A percentile compares a stretch with the other conserved stretches of the same genome.
phyloP scores from a whole-genome alignment of 1,139 yeast genomes.

The Taphrina pruni region DNA sequence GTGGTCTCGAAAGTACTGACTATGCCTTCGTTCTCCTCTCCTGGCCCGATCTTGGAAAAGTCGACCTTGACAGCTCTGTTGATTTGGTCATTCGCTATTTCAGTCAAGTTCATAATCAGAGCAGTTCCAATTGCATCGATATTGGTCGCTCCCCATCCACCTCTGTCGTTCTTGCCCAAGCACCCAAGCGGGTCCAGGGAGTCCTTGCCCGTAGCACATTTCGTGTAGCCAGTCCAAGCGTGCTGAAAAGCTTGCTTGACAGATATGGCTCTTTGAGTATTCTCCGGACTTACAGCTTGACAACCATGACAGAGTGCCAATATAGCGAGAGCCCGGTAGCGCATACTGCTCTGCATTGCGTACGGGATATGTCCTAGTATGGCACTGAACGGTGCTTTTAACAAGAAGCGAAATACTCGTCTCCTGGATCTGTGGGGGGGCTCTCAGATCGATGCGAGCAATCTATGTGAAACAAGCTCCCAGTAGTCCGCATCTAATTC shows the following conservation, averaged over 20 bases:
- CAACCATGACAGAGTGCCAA: not conserved
- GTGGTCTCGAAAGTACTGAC: conserved; percentile 92
- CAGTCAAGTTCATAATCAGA: conserved; percentile 19
- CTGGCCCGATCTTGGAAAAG: conserved; percentile 54
- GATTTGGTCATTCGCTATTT: conserved; percentile 15
- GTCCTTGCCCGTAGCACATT: conserved; percentile 12
- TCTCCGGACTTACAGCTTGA: not conserved
- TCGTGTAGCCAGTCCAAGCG: conserved; percentile 16
- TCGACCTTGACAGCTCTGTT: conserved; percentile 54
- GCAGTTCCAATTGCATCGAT: conserved; percentile 21
- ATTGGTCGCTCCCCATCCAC: conserved; percentile 28
- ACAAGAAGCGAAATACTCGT: not conserved
- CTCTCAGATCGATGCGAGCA: not conserved
- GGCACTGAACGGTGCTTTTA: no score
- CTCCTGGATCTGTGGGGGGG: not conserved
- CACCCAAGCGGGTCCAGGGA: conserved; percentile 8
- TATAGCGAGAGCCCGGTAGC: not conserved
- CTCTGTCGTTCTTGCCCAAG: conserved; percentile 8
- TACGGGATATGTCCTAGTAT: no score
- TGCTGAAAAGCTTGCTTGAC: conserved; percentile 19
- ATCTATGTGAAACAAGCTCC: conserved; percentile 4
- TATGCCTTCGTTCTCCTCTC: conserved; percentile 59
- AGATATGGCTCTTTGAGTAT: not conserved
- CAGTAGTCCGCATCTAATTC: not conserved
- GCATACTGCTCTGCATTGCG: conserved; percentile 1